Base-by-base conservation (phyloP, 768 basidiomycete species). In the Phlegmacium glaucopus region DNA sequence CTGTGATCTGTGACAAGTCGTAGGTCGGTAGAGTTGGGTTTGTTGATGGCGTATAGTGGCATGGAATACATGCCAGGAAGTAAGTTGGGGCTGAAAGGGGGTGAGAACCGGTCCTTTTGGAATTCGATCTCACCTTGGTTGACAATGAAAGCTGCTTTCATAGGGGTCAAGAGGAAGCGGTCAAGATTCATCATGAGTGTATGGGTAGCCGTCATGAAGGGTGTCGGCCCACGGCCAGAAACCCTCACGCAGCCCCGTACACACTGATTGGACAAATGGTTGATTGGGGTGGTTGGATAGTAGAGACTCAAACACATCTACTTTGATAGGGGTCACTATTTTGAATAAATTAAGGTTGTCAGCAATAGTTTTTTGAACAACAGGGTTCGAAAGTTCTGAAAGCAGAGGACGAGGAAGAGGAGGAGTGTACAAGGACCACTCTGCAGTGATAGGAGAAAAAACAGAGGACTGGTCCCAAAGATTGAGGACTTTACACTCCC, bases 161-260 rank as follows among this genome's bases (percentile, higher is more conserved):
- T 22, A 5, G n/a, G 22, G 22, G 5, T 22, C 22, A 22, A 5
- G 5, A 28, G 60, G 51, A 0, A 53, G 45, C 1, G 32, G 47
- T 3, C 26, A 5, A 0, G 61, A 56, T 4, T 48, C 47, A 16
- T 70, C 62, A 7, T 52, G 45, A 0, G 42, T 60, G 0, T 27
- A 16, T 2, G 65, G 68, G 17, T 62, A 64, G 0, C 35, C 52
- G 0, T 25, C 39, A 2, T 40, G 22, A 9, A 39, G 28, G 0
- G 65, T 67, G 5, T 68, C 50, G 0, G 68, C 70, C 47, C 53
- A 72, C 0, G 76, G 76, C 75, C 73, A 78, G 42, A 77, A 76
- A 0, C 75, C 76, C 1, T 67, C 51, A 0, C 58, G 39, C 0
- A 78, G 55, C 0, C 67, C 64, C 0, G 27, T 8, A 2, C 56